Evolutionary conservation across 805 yeast species (phyloP).

Genomic region (Torulaspora maleeae): DNA sequence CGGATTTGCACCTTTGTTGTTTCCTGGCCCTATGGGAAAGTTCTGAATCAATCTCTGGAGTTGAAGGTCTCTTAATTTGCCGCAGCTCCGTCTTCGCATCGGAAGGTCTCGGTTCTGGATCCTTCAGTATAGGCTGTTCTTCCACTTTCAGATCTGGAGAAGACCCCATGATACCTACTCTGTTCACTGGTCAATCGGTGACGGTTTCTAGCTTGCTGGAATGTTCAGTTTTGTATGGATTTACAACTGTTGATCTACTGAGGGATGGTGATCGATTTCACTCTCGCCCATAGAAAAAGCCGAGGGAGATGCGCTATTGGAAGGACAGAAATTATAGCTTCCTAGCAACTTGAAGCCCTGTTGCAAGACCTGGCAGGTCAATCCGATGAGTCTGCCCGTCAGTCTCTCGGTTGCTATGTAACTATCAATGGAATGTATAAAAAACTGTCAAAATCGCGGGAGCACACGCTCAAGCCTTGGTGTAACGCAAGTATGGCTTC

Average conservation of each 20-base stretch:
- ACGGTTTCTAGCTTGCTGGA: background rate
- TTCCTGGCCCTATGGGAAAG: slow-evolving; percentile 6
- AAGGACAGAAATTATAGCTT: background rate
- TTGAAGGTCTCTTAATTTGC: slow-evolving; percentile 8
- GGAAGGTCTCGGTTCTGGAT: background rate
- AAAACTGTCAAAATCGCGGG: background rate
- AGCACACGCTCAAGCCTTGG: slow-evolving; percentile 36
- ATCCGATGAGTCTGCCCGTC: background rate
- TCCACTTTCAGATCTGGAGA: slow-evolving; percentile 10
- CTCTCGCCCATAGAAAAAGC: background rate
- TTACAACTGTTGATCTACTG: background rate
- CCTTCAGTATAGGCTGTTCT: slow-evolving; percentile 1
- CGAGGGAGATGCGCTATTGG: background rate
- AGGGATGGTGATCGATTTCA: background rate
- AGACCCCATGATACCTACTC: slow-evolving; percentile 4
- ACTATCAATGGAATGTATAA: slow-evolving; percentile 1
- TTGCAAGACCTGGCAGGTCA: too few relatives aligned
- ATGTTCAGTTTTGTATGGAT: background rate
- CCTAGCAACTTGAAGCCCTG: too few relatives aligned
- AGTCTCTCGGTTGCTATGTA: background rate
- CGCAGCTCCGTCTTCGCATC: background rate
- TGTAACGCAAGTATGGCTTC: slow-evolving; percentile 85
- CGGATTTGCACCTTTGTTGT: slow-evolving; percentile 10
- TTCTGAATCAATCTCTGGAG: slow-evolving; percentile 8
- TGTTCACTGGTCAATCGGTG: background rate